These are phyloP conservation scores for Plenodomus tracheiphilus DNA, from an alignment of 2,329 filamentous ascomycete genomes.

Conservation along the genomic window DNA sequence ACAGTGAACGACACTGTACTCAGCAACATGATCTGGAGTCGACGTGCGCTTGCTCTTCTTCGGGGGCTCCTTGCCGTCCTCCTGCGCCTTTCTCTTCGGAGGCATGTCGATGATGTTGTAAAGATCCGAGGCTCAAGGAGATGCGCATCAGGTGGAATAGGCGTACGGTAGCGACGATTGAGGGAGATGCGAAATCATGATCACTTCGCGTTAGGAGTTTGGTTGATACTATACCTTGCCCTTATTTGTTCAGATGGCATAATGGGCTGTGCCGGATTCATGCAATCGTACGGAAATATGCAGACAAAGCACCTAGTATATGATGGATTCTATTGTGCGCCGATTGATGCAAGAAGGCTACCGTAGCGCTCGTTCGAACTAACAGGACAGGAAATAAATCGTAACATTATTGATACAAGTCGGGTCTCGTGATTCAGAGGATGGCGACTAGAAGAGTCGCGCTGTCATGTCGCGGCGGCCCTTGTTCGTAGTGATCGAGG, in stretches of 20 bases:
- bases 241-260: conserved; percentile 2
- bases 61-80: neutral
- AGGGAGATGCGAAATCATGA: neutral
- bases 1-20: neutral
- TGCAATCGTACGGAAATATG: neutral
- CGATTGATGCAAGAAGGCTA: conserved; percentile 1
- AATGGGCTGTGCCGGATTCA: conserved; percentile 2
- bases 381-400: neutral
- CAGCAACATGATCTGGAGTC: neutral
- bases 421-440: neutral
- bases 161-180: too few relatives aligned
- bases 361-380: conserved; percentile 2
- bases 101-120: neutral
- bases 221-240: neutral
- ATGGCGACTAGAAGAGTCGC: neutral
- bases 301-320: neutral
- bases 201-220: neutral
- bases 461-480: neutral
- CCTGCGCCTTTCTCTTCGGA: neutral
- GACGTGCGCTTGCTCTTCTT: neutral
- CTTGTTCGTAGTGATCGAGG: neutral
- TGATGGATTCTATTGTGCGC: conserved; percentile 1
- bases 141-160: neutral
- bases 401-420: neutral
- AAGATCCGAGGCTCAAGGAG: neutral